These are phyloP conservation scores for Santalum album DNA, from an alignment of 164 flowering plant genomes.

Conservation along the genomic window DNA sequence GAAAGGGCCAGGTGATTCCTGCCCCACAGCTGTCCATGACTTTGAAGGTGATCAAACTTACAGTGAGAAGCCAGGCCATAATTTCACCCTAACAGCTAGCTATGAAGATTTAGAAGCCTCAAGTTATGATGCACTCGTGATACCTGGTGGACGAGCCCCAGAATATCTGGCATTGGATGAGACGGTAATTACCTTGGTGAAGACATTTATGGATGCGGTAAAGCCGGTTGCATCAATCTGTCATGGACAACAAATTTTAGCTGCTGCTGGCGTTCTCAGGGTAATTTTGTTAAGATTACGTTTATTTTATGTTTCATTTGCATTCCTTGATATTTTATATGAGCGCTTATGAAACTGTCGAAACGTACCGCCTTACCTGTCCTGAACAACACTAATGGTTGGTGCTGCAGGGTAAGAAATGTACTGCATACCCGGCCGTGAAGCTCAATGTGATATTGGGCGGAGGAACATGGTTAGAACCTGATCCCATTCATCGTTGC, in stretches of 20 bases:
- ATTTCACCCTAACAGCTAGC: slow-evolving; percentile 56
- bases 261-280: slow-evolving; percentile 94
- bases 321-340: too few relatives aligned
- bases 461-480: slow-evolving; percentile 91
- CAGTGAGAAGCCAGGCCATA: slow-evolving; percentile 90
- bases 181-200: slow-evolving; percentile 56
- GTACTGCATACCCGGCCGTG: slow-evolving; percentile 97
- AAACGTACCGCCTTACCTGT: too few relatives aligned
- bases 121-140: slow-evolving; percentile 86
- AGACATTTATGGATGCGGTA: slow-evolving; percentile 59
- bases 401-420: slow-evolving; percentile 59
- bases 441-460: slow-evolving; percentile 75
- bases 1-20: slow-evolving; percentile 69
- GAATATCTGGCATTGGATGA: slow-evolving; percentile 82
- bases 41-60: slow-evolving; percentile 99
- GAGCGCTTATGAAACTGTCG: too few relatives aligned
- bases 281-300: slow-evolving; percentile 27
- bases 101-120: slow-evolving; percentile 50
- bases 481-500: slow-evolving; percentile 81
- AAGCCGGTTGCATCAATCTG: slow-evolving; percentile 98
- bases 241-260: slow-evolving; percentile 91
- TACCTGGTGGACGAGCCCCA: slow-evolving; percentile 98
- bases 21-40: slow-evolving; percentile 93
- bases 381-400: too few relatives aligned
- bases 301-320: background rate